phyloP scores from a whole-genome alignment of 345 rosid genomes.

The Adansonia digitata region DNA sequence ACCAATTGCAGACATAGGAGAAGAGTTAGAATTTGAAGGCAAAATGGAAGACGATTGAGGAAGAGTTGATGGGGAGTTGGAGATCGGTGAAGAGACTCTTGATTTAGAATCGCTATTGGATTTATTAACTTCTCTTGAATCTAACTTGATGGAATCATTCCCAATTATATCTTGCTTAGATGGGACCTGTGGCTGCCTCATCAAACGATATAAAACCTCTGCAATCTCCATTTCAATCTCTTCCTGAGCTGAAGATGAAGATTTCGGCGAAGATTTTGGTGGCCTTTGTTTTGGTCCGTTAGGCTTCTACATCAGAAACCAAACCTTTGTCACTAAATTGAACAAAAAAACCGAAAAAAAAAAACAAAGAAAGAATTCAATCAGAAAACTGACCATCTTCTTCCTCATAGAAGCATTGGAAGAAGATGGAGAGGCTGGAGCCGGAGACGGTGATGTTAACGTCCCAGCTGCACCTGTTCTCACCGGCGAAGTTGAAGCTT shows the following conservation, averaged over 20 bases:
- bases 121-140: constrained; percentile 35
- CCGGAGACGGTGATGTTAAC: constrained; percentile 62
- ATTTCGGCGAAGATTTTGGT: constrained; percentile 69
- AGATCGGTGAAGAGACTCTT: constrained; percentile 84
- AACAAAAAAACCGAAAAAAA: background rate
- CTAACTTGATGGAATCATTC: constrained; percentile 37
- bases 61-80: constrained; percentile 42
- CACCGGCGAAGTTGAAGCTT: constrained; percentile 79
- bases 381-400: constrained; percentile 59
- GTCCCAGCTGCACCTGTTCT: constrained; percentile 46
- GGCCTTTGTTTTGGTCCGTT: constrained; percentile 71
- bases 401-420: constrained; percentile 73
- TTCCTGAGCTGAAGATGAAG: constrained; percentile 69
- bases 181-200: constrained; percentile 75
- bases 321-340: constrained; percentile 7
- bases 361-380: background rate
- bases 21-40: constrained; percentile 53
- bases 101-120: constrained; percentile 60
- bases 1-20: constrained; percentile 63
- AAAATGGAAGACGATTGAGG: constrained; percentile 54
- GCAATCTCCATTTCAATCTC: constrained; percentile 99
- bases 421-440: constrained; percentile 82
- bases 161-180: constrained; percentile 51
- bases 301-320: constrained; percentile 44
- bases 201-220: constrained; percentile 84